Percentiles rank a stretch among this genome's conserved stretches.
Evolutionary conservation across 495 filamentous ascomycete species (phyloP).

Genomic region (Trichocladium uniseriatum): DNA sequence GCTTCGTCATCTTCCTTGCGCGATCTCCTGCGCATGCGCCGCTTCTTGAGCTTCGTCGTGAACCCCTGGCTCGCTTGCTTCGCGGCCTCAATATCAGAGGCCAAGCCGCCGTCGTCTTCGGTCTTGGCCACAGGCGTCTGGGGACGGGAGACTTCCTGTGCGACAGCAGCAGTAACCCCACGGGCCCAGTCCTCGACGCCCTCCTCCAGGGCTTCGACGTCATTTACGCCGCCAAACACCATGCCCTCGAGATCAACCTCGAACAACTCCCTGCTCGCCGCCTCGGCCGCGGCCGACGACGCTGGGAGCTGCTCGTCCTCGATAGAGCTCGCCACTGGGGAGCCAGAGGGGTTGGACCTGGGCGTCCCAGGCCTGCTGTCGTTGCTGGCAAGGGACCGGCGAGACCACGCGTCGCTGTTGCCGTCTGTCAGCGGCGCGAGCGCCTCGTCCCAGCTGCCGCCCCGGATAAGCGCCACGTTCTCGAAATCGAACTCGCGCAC

Average conservation of each 20-base stretch:
- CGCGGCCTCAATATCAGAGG: conserved; percentile 37
- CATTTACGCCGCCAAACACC: conserved; percentile 27
- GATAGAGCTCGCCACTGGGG: conserved; percentile 16
- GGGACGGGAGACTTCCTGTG: conserved; percentile 10
- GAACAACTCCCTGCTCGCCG: conserved; percentile 34
- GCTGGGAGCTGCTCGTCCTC: conserved; percentile 24
- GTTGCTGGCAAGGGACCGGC: conserved; percentile 25
- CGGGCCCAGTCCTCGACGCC: conserved; percentile 41
- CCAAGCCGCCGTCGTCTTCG: conserved; percentile 24
- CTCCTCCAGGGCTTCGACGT: conserved; percentile 24
- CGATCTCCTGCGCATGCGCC: conserved; percentile 33
- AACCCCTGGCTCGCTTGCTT: conserved; percentile 32
- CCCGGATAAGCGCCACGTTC: conserved; percentile 50
- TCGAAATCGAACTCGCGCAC: conserved; percentile 66
- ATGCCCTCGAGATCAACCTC: conserved; percentile 32
- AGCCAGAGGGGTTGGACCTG: conserved; percentile 16
- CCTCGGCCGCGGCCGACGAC: conserved; percentile 35
- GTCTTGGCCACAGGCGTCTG: conserved; percentile 6
- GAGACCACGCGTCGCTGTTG: conserved; percentile 31
- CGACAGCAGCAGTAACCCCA: conserved; percentile 39
- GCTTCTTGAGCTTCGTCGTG: conserved; percentile 43
- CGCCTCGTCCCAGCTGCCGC: conserved; percentile 66
- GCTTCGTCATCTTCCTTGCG: conserved; percentile 21
- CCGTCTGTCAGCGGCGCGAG: conserved; percentile 50
- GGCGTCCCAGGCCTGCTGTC: conserved; percentile 17